Conservation (phyloP, 176 grass and related monocot species). For the Neostapfia colusana region DNA sequence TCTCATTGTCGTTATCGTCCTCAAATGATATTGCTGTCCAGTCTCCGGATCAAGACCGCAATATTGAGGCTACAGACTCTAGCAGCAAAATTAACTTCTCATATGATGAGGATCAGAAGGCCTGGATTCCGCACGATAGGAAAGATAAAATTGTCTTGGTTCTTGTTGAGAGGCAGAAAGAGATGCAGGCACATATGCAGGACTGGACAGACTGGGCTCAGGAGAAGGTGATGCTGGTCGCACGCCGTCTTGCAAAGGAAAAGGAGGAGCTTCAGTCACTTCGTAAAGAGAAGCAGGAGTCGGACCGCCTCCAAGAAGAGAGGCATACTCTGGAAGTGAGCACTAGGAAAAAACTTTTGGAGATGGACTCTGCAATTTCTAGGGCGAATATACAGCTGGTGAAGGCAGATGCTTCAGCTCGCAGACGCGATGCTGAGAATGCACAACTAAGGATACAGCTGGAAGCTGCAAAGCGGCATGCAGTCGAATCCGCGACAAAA, state of each 20-base stretch:
- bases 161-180: constrained; percentile 72
- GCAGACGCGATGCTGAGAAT: constrained; percentile 64
- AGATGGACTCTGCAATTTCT: constrained; percentile 88
- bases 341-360: constrained; percentile 80
- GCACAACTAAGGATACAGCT: constrained; percentile 69
- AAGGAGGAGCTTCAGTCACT: constrained; percentile 76
- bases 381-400: constrained; percentile 68
- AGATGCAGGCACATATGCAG: constrained; percentile 68
- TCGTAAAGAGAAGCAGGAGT: constrained; percentile 78
- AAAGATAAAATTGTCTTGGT: constrained; percentile 77
- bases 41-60: constrained; percentile 41
- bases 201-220: constrained; percentile 96
- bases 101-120: constrained; percentile 57
- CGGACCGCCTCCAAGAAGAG: constrained; percentile 62
- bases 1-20: constrained; percentile 68
- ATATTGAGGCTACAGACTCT: constrained; percentile 36
- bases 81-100: constrained; percentile 47
- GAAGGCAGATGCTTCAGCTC: constrained; percentile 66
- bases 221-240: constrained; percentile 94
- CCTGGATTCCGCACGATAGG: constrained; percentile 73
- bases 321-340: constrained; percentile 73
- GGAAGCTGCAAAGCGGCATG: constrained; percentile 81
- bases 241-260: constrained; percentile 74
- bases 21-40: constrained; percentile 34
- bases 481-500: constrained; percentile 49